phyloP scores from a whole-genome alignment of 805 yeast species.

The Starmera caribaea region DNA sequence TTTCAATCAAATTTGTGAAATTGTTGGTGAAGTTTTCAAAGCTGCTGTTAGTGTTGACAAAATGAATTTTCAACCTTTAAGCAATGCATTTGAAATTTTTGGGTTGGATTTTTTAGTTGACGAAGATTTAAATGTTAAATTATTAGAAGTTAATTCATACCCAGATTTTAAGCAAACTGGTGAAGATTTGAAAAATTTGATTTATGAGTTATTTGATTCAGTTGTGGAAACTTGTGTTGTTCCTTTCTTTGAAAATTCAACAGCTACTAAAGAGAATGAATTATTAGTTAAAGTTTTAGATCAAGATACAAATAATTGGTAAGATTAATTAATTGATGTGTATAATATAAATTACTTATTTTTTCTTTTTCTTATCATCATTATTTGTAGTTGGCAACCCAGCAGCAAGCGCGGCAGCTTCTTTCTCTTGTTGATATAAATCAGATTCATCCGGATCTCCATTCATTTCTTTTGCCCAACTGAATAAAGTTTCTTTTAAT shows the following conservation, averaged over 20 bases:
- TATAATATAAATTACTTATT: no score
- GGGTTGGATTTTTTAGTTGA: slow-evolving; percentile 86
- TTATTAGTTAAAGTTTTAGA: slow-evolving; percentile 32
- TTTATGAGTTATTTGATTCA: slow-evolving; percentile 55
- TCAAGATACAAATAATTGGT: slow-evolving; percentile 25
- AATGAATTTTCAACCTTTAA: slow-evolving; percentile 74
- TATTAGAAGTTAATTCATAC: slow-evolving; percentile 84
- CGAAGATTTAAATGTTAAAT: slow-evolving; percentile 37
- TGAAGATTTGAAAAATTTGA: slow-evolving; percentile 51
- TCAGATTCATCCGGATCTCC: slow-evolving; percentile 46
- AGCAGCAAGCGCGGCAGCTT: slow-evolving; percentile 21
- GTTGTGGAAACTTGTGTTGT: slow-evolving; percentile 38
- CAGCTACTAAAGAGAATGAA: slow-evolving; percentile 6
- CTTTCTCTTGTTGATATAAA: slow-evolving; percentile 22
- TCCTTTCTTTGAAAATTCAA: slow-evolving; percentile 35
- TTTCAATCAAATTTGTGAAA: slow-evolving; percentile 44
- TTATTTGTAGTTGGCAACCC: slow-evolving; percentile 12
- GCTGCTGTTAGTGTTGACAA: slow-evolving; percentile 80
- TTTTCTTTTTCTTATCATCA: neutral
- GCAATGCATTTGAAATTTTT: slow-evolving; percentile 75
- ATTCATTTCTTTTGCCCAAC: slow-evolving; percentile 83
- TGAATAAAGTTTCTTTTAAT: slow-evolving; percentile 54
- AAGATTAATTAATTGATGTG: no score
- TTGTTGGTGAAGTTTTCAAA: slow-evolving; percentile 60
- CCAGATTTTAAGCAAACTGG: slow-evolving; percentile 99